Evolutionary conservation across 345 rosid species (phyloP), one percentile per base, ranked within the genome.

Genomic region (Gossypium rotundifolium): DNA sequence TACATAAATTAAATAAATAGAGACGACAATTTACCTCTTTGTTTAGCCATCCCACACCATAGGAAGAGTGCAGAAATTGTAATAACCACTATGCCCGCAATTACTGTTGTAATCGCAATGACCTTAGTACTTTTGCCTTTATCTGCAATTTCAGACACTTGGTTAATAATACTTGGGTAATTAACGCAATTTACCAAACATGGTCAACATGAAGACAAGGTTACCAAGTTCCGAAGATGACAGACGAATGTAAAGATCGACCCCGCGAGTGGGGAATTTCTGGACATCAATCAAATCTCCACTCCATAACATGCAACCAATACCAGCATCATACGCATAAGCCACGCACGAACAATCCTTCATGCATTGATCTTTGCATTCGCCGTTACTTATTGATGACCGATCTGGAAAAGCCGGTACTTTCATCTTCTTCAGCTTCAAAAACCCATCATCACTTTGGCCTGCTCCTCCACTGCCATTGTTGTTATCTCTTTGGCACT

Each of bases 231-330:
- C 40, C 7, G 40, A 33, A 4, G 7, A 33, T 33, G 40, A 0
- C 40, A 33, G 40, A 33, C 40, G 40, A 5, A 33, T 33, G 40
- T 33, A 33, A 33, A 33, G 7, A 33, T 33, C 40, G 40, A 45
- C 68, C 2, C 93, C 89, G 3, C 67, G 81, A 2, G 18, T 65
- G 23, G 78, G 38, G 27, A 85, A 79, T 58, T 76, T 77, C 45
- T 79, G 84, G 0, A 78, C 3, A 70, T 89, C 89, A 7, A 83
- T 77, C 40, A 89, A 80, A 38, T 76, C 76, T 72, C 62, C 77
- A 8, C 66, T 76, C 93, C 93, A 85, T 0, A 73, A 72, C 88
- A 85, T 80, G 52, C 89, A 89, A 6, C 89, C 83, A 18, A 87
- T 77, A 9, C 84, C 88, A 66, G 9, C 14, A 67, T 78, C 74